Percentiles rank a stretch among this genome's conserved stretches.
These are phyloP conservation scores for Cystobasidium tubakii DNA, from an alignment of 768 basidiomycete genomes.

Conservation along the genomic window DNA sequence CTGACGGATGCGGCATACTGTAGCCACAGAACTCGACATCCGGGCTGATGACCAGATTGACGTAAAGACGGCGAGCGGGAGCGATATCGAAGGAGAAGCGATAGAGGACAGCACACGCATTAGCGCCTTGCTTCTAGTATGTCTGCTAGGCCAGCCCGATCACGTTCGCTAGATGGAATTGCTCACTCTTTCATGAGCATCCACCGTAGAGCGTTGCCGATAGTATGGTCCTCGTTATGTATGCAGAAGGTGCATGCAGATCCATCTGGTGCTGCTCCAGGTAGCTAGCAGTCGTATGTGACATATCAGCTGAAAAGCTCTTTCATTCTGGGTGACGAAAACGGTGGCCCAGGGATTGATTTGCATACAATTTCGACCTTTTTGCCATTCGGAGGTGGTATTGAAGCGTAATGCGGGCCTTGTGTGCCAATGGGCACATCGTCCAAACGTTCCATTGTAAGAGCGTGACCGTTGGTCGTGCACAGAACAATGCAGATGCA, in stretches of 20 bases:
- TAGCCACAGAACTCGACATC: slow-evolving; percentile 98
- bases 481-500: not conserved
- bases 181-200: slow-evolving; percentile 98
- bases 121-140: too few relatives aligned
- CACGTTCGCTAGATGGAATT: not conserved
- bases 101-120: slow-evolving; percentile 3
- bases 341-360: not conserved
- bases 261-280: slow-evolving; percentile 35
- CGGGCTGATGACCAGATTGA: slow-evolving; percentile 54
- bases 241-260: slow-evolving; percentile 67
- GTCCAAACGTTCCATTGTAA: slow-evolving; percentile 30
- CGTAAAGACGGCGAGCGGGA: not conserved
- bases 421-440: slow-evolving; percentile 15
- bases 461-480: too few relatives aligned
- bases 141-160: slow-evolving; percentile 19
- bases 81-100: not conserved
- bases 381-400: slow-evolving; percentile 18
- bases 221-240: slow-evolving; percentile 87
- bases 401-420: slow-evolving; percentile 2
- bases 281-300: slow-evolving; percentile 21
- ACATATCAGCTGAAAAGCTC: slow-evolving; percentile 10
- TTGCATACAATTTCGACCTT: slow-evolving; percentile 35
- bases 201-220: slow-evolving; percentile 91
- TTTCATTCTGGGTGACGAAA: not conserved
- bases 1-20: slow-evolving; percentile 92